Evolutionary conservation across 139 green algal genomes (phyloP).

Genomic region (Eudorina sp.): DNA sequence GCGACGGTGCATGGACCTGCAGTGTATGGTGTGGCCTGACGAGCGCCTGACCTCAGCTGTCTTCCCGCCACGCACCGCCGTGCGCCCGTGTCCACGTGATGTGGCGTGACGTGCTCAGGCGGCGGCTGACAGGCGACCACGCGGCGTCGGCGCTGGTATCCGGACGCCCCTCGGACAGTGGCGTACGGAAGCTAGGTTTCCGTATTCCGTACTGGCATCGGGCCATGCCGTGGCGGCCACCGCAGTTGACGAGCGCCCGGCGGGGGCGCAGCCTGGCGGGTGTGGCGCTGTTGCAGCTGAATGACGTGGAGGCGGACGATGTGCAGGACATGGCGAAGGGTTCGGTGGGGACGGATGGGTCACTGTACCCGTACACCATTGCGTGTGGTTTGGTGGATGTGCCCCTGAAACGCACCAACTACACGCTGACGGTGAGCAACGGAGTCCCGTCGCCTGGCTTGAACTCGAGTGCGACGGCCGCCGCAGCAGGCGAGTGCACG

Average conservation of each 20-base stretch:
- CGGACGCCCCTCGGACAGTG: background rate
- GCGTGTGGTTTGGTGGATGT: constrained; percentile 27
- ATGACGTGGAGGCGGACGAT: background rate
- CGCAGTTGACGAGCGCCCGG: background rate
- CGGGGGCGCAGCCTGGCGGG: background rate
- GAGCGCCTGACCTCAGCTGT: no score
- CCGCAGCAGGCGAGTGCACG: background rate
- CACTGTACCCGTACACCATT: background rate
- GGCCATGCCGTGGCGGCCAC: background rate
- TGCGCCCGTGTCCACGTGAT: no score
- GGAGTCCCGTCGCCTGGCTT: background rate
- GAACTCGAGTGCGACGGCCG: background rate
- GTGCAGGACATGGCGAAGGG: background rate
- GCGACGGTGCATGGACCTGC: no score
- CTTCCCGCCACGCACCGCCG: no score
- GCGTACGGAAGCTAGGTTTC: background rate
- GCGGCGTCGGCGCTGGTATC: background rate
- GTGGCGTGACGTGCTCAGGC: no score
- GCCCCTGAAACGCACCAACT: background rate
- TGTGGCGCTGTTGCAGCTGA: background rate
- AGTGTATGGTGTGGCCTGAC: no score
- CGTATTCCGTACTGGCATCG: background rate
- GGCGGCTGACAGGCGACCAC: background rate
- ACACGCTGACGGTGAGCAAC: constrained; percentile 26
- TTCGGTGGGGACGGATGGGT: background rate